Evolutionary conservation across 768 basidiomycete genomes (phyloP).

Genomic region (Tricholoma saponaceum): DNA sequence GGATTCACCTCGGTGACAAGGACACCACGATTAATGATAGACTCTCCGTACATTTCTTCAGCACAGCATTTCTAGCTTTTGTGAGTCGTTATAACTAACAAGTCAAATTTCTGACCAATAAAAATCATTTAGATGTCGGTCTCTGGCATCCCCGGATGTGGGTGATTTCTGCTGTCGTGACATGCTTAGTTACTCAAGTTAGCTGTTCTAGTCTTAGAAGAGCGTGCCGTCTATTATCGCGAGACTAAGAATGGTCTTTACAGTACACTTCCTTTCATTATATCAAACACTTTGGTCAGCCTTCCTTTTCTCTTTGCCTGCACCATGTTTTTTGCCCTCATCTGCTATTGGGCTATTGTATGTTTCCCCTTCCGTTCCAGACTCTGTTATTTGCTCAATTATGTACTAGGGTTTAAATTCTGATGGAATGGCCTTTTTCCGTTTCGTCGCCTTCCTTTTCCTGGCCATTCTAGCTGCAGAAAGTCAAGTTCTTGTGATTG

Average conservation of each 20-base stretch:
- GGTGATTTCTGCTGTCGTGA: slow-evolving; percentile 2
- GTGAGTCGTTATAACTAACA: slow-evolving; percentile 21
- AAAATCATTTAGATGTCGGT: slow-evolving; percentile 43
- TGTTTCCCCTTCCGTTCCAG: slow-evolving; percentile 11
- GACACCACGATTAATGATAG: slow-evolving; percentile 44
- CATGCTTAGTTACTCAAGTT: background rate
- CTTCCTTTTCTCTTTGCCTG: no score
- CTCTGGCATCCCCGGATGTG: slow-evolving; percentile 54
- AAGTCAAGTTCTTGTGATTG: slow-evolving; percentile 46
- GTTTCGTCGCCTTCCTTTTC: slow-evolving; percentile 50
- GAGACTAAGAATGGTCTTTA: slow-evolving; percentile 59
- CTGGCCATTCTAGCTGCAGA: slow-evolving; percentile 51
- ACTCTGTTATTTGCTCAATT: background rate
- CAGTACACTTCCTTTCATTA: slow-evolving; percentile 46
- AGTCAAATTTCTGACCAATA: background rate
- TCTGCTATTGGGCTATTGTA: slow-evolving; percentile 50
- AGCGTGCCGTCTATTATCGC: slow-evolving; percentile 51
- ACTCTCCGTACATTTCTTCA: slow-evolving; percentile 52
- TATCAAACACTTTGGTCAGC: slow-evolving; percentile 50
- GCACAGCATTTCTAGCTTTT: slow-evolving; percentile 51
- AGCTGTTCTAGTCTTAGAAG: slow-evolving; percentile 49
- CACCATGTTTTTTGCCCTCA: no score
- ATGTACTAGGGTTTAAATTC: slow-evolving; percentile 41
- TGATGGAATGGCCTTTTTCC: slow-evolving; percentile 46
- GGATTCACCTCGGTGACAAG: slow-evolving; percentile 38